Percentiles rank a stretch among this genome's conserved stretches.
These are phyloP conservation scores for Firmiana major DNA, from an alignment of 345 rosid genomes.

Conservation along the genomic window DNA sequence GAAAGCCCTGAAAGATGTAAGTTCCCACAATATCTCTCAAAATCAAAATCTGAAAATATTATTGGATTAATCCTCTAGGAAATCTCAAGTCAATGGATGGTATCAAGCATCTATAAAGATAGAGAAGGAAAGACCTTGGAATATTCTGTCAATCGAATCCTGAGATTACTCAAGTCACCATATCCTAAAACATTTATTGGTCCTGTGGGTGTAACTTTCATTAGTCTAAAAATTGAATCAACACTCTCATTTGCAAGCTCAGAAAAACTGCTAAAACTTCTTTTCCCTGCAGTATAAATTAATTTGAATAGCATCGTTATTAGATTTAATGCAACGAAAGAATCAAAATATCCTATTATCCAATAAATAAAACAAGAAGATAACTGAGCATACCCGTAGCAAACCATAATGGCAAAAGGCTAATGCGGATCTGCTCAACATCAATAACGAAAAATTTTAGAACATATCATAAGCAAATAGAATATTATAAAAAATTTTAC, in stretches of 20 bases:
- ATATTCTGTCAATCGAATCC: constrained; percentile 56
- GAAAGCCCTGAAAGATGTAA: background rate
- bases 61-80: background rate
- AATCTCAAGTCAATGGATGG: constrained; percentile 15
- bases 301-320: constrained; percentile 8
- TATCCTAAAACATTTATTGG: constrained; percentile 34
- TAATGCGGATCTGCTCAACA: constrained; percentile 49
- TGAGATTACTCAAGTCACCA: constrained; percentile 37
- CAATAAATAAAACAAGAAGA: constrained; percentile 17
- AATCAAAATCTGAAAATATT: background rate
- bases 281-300: constrained; percentile 43
- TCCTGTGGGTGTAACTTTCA: constrained; percentile 29
- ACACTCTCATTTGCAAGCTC: constrained; percentile 45
- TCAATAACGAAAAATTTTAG: constrained; percentile 13
- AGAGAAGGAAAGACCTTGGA: constrained; percentile 43
- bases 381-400: constrained; percentile 50
- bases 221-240: constrained; percentile 37
- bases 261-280: constrained; percentile 46
- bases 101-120: constrained; percentile 9
- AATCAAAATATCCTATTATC: background rate
- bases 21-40: background rate
- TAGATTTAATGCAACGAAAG: background rate
- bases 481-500: background rate
- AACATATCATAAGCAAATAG: constrained; percentile 1
- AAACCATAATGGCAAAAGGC: constrained; percentile 68